Evolutionary conservation across 441 rosid genomes (phyloP), one percentile per base, ranked within the genome.

Genomic region (Kokia cookei): DNA sequence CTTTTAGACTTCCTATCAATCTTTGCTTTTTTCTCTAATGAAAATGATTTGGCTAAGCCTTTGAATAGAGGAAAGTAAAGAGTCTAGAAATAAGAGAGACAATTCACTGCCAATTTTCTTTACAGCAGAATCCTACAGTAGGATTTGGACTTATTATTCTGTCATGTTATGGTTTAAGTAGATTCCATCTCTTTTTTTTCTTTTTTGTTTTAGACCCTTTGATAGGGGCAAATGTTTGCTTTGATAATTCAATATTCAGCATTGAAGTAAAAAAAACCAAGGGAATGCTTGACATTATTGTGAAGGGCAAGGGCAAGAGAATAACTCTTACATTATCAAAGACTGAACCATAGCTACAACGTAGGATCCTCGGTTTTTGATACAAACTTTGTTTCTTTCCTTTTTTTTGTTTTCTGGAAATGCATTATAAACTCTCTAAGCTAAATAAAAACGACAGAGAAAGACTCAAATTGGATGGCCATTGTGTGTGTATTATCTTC

Each of bases 371-470:
- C 50, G 53, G 55, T 14, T 48, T 65, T 66, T 47, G 24, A 17
- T 58, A 53, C 60, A 73, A 42, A 67, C 51, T 60, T 73, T 9
- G 58, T 62, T 63, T 27, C 54, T 9, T 27, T 50, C 14, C 15
- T 17, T n/a, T 22, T 4, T 71, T 57, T 7, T 24, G 37, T 4
- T 6, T 32, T 10, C 55, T 37, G 62, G 61, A 73, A 73, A 63
- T 55, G 19, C 77, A 57, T 43, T 73, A 53, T 65, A 69, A 57
- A 64, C 77, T 76, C 65, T 37, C 77, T 64, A 58, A 64, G 15
- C 75, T 64, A 69, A 69, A 64, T 15, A 26, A 29, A 72, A 64
- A 12, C 3, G 58, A 66, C 45, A 51, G 29, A 54, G 32, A 15
- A 43, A 45, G 57, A 37, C 58, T 69, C 61, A 32, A 69, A 53